A percentile compares a stretch with the other conserved stretches of the same genome.
These are phyloP conservation scores for Venturia effusa DNA, from an alignment of 2,329 filamentous ascomycete genomes.

Conservation along the genomic window DNA sequence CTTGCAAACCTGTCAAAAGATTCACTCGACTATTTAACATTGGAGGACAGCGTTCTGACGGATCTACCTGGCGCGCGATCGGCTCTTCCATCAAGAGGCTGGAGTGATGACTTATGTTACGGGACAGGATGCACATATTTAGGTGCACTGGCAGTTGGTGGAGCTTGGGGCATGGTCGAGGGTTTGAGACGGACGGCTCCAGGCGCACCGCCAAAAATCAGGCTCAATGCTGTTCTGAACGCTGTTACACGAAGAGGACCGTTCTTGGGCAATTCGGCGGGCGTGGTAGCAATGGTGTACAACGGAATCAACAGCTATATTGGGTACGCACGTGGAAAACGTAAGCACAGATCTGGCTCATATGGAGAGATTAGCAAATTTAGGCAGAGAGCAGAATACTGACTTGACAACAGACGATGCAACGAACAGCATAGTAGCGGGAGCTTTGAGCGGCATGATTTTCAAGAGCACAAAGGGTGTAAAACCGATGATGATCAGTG, in stretches of 20 bases:
- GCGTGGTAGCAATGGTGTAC: constrained; percentile 91
- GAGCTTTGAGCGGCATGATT: constrained; percentile 78
- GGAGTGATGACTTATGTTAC: constrained; percentile 97
- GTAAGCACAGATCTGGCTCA: neutral
- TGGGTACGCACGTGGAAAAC: constrained; percentile 28
- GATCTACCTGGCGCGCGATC: constrained; percentile 78
- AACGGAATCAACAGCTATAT: constrained; percentile 52
- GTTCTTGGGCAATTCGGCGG: constrained; percentile 91
- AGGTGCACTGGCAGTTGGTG: constrained; percentile 67
- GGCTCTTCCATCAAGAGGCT: constrained; percentile 85
- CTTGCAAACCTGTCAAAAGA: constrained; percentile 88
- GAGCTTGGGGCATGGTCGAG: constrained; percentile 85
- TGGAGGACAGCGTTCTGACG: constrained; percentile 84
- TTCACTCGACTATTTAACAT: constrained; percentile 83
- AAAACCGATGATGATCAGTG: constrained; percentile 88
- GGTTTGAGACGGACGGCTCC: constrained; percentile 62
- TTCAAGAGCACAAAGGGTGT: constrained; percentile 93
- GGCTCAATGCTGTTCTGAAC: constrained; percentile 90
- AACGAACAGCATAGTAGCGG: constrained; percentile 77
- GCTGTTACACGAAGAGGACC: constrained; percentile 85
- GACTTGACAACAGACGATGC: constrained; percentile 45
- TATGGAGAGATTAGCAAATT: neutral
- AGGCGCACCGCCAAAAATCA: constrained; percentile 77
- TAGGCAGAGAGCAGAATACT: neutral
- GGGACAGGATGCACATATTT: constrained; percentile 93